Percentiles rank a stretch among this genome's conserved stretches.
phyloP scores from a whole-genome alignment of 257 asterid species.

The Coffea canephora region DNA sequence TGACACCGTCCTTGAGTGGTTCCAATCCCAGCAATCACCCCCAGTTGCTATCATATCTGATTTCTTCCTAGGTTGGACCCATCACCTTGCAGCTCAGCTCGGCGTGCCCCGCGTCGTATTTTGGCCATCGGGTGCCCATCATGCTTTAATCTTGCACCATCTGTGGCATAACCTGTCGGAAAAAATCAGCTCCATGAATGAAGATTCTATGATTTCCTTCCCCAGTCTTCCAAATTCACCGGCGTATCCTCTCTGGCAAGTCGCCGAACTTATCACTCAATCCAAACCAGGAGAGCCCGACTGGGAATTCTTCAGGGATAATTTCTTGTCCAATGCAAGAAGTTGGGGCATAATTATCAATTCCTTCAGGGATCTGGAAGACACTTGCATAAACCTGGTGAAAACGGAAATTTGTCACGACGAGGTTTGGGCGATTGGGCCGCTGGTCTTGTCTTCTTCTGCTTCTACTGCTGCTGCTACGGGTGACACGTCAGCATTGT shows the following conservation, averaged over 20 bases:
- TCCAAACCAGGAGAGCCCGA: slow-evolving; percentile 20
- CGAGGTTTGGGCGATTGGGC: slow-evolving; percentile 32
- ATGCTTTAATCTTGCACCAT: slow-evolving; percentile 1
- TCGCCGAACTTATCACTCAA: slow-evolving; percentile 8
- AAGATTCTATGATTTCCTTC: slow-evolving; percentile 8
- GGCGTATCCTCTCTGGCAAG: slow-evolving; percentile 18
- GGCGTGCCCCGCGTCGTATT: slow-evolving; percentile 26
- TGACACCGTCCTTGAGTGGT: slow-evolving; percentile 28
- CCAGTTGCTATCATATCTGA: slow-evolving; percentile 30
- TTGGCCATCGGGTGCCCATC: slow-evolving; percentile 24
- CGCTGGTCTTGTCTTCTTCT: slow-evolving; percentile 21
- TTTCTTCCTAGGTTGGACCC: slow-evolving; percentile 36
- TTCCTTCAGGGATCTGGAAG: slow-evolving; percentile 23
- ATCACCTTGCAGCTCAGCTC: slow-evolving; percentile 14
- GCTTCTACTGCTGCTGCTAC: background rate
- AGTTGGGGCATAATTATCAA: slow-evolving; percentile 29
- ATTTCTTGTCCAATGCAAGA: slow-evolving; percentile 7
- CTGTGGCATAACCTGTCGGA: slow-evolving; percentile 22
- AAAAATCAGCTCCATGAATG: background rate
- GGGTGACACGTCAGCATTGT: background rate
- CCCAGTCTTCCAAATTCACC: slow-evolving; percentile 21
- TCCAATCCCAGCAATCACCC: slow-evolving; percentile 21
- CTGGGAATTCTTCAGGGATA: slow-evolving; percentile 21
- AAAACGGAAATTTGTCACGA: slow-evolving; percentile 26
- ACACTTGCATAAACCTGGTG: slow-evolving; percentile 1